Evolutionary conservation across 2,329 filamentous ascomycete genomes (phyloP).

Genomic region (Dryadomyces quercivorus): DNA sequence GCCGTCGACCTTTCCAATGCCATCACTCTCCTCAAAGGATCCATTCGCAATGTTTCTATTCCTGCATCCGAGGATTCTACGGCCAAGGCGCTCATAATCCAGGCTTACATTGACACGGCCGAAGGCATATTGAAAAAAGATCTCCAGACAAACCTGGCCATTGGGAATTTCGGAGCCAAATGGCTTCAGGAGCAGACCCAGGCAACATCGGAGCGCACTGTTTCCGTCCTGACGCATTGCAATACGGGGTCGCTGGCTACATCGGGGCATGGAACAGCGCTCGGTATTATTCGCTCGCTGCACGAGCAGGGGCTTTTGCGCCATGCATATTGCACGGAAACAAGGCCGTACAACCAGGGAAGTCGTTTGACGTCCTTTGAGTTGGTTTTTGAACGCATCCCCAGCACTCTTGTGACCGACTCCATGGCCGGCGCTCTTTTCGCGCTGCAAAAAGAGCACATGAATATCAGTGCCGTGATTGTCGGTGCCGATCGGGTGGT

Average conservation of each 20-base stretch:
- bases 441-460: constrained; percentile 42
- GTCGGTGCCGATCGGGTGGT: constrained; percentile 93
- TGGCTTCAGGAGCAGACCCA: constrained; percentile 60
- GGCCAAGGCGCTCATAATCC: constrained; percentile 42
- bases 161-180: constrained; percentile 69
- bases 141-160: constrained; percentile 73
- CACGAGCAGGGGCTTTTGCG: constrained; percentile 52
- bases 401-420: constrained; percentile 84
- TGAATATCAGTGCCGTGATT: constrained; percentile 73
- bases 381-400: constrained; percentile 86
- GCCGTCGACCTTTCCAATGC: constrained; percentile 93
- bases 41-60: constrained; percentile 39
- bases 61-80: constrained; percentile 23
- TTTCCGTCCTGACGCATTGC: constrained; percentile 93
- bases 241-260: constrained; percentile 96
- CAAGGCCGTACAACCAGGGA: constrained; percentile 94
- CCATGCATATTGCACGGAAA: constrained; percentile 94
- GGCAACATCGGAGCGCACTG: constrained; percentile 32
- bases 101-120: constrained; percentile 65
- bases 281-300: constrained; percentile 85
- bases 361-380: constrained; percentile 92
- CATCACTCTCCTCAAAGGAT: constrained; percentile 61
- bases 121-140: constrained; percentile 83
- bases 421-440: constrained; percentile 92
- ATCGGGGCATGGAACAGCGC: constrained; percentile 90